Evolutionary conservation across 768 basidiomycete species (phyloP), one percentile per base, ranked within the genome.

Genomic region (Boletus barrowsii): DNA sequence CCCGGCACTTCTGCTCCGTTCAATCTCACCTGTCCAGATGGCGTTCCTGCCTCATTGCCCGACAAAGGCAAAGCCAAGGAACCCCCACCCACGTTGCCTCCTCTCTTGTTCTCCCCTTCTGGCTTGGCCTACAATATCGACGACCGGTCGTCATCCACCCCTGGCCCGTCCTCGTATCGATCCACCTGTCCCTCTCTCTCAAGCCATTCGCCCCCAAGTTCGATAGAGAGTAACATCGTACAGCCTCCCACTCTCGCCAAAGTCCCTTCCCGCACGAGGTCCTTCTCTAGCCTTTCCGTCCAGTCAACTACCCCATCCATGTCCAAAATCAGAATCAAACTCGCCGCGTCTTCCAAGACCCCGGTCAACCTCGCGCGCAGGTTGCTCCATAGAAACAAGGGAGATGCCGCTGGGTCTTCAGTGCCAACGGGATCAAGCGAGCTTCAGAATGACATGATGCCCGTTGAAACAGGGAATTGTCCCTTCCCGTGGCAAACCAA

Each of bases 61-160:
- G 66, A 62, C 63, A 90, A 86, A 72, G 83, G 78, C 62, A 87
- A 80, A 70, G 84, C 76, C 49, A 70, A 65, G 61, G 73, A 75
- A 64, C 54, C 65, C 33, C 80, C 85, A 43, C 83, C 87, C 54
- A 75, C 75, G 65, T 76, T 88, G 56, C 86, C 88, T 55, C 86
- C 87, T 57, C 74, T 88, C 54, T 72, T 77, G 32, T 83, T 90
- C 62, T 75, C 81, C 47, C 74, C 81, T 30, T 73, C 85, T 36
- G 75, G 76, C 52, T 74, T 87, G 57, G 72, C 69, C 48, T 80
- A 77, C 61, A 67, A 62, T 26, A 64, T 75, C 47, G 65, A 73
- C 43, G 68, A 67, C 56, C 75, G 76, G 71, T 69, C 75, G 32
- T 29, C 29, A 29, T 71, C 67, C 35, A 59, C 57, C 13, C 57